Base-by-base conservation (phyloP, 1,139 yeast genomes). In the Taphrina deformans region DNA sequence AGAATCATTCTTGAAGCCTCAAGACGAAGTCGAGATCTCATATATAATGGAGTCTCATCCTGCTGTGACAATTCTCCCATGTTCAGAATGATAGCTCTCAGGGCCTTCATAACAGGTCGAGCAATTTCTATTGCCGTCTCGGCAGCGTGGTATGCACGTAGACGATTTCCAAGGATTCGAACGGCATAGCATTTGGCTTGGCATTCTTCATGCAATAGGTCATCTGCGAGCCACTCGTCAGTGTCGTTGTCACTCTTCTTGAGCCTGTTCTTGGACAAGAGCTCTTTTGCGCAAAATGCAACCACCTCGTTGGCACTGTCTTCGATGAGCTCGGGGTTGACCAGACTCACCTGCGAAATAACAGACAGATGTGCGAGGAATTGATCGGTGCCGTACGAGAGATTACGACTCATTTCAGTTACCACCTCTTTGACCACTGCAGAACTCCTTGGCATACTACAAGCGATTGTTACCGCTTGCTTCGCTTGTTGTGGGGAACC, bases 21-120 rank as follows among this genome's bases (percentile, higher is more conserved):
- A 9, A 88, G 77, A 69, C 96, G 80, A 50, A 91, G 75, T 69
- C 84, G 82, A 69, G 85, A 80, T 70, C 86, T 87, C 71, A 79
- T 85, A 31, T 76, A 75, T 41, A 75, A 55, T 6, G 96, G 96
- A 0, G 96, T 88, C n/a, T 87, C 79, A 14, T 78, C 75, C 53
- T 79, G 78, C 27, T 80, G 79, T 29, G 82, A 79, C 29, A 91
- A 81, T 72, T 91, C 97, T n/a, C 97, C 97, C 56, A 88, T 88
- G 73, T 87, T 87, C 1, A 86, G 84, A 56, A 91, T 83, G 38
- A 88, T 77, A 1, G 92, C 84, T 48, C 83, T 79, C 51, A 90
- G 79, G 46, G 89, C 76, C 70, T 87, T 88, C 67, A 89, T 75
- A 0, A 88, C 85, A 7, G 92, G 90, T 65, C 80, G 83, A 0